Evolutionary conservation across 2,329 filamentous ascomycete genomes (phyloP).

Genomic region (Aspergillus vadensis): DNA sequence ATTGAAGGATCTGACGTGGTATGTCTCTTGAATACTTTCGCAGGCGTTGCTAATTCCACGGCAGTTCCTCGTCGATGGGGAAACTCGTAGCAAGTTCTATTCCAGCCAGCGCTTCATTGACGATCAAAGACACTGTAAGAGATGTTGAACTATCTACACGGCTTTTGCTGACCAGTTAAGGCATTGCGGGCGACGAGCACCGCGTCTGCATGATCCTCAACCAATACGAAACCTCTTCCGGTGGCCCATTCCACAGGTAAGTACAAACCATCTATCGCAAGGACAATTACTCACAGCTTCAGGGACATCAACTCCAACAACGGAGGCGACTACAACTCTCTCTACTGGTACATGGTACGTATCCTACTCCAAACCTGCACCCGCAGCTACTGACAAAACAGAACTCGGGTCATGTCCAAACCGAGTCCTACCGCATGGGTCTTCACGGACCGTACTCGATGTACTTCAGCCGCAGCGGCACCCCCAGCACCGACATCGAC

Average conservation of each 20-base stretch:
- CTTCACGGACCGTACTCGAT: conserved; percentile 68
- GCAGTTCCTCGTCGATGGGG: conserved; percentile 58
- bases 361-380: background rate
- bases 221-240: conserved; percentile 63
- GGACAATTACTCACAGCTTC: background rate
- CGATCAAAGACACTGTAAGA: conserved; percentile 61
- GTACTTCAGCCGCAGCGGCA: conserved; percentile 60
- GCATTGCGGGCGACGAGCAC: conserved; percentile 42
- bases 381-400: conserved; percentile 16
- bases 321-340: conserved; percentile 57
- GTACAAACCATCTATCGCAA: conserved; percentile 13
- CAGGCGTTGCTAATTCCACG: background rate
- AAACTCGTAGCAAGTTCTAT: conserved; percentile 72
- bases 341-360: conserved; percentile 65
- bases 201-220: conserved; percentile 63
- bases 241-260: conserved; percentile 64
- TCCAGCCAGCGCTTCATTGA: conserved; percentile 71
- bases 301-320: conserved; percentile 68
- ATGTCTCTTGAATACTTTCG: conserved; percentile 8
- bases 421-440: conserved; percentile 63
- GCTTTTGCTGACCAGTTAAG: conserved; percentile 13
- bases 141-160: too few species aligned
- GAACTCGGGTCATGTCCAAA: conserved; percentile 66
- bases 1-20: conserved; percentile 62
- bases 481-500: conserved; percentile 55